Evolutionary conservation across 2,329 filamentous ascomycete species (phyloP), one percentile per base, ranked within the genome.

Genomic region (Sordariomycetes sp.): DNA sequence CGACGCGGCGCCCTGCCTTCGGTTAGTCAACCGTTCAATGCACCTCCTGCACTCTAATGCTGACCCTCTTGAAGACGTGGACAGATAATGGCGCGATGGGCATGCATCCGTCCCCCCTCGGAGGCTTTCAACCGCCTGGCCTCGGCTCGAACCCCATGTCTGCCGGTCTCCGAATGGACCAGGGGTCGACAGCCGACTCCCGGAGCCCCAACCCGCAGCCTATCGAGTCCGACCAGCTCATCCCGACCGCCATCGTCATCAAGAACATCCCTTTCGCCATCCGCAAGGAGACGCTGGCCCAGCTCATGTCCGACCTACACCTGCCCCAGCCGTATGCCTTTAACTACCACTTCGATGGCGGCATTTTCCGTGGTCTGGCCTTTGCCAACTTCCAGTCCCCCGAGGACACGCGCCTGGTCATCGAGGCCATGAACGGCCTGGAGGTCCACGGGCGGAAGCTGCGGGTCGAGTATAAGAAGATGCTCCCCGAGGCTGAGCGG

Each of bases 241-340:
- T 99, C 60, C 93, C 93, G 2, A 99, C 94, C 3, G 94, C 94
- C 58, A 97, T 99, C 65, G 94, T 99, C 60, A 97, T 99, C 74
- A 99, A 99, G 77, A 99, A 99, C 70, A 99, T 99, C 43, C 94
- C 95, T 0, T 99, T 99, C 71, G 94, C 95, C 32, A 91, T 97
- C 59, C 92, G 96, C 72, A 97, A 97, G 74, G 94, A 99, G 73
- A 90, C 93, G 66, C 80, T 99, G 46, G 90, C 96, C 37, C 85
- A 87, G 62, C 81, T 97, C 64, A 99, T 99, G 94, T 89, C 92
- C 10, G 90, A 96, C 22, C 83, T 97, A 80, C 88, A 90, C 64
- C 81, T 99, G 46, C 94, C 94, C 1, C 83, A 97, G 64, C 94
- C 94, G 0, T 99, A 99, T 69, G 94, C 94, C 14, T 99, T 99